A percentile compares a stretch with the other conserved stretches of the same genome.
Conservation (phyloP, 2,329 filamentous ascomycete genomes). For the Penicillium digitatum region DNA sequence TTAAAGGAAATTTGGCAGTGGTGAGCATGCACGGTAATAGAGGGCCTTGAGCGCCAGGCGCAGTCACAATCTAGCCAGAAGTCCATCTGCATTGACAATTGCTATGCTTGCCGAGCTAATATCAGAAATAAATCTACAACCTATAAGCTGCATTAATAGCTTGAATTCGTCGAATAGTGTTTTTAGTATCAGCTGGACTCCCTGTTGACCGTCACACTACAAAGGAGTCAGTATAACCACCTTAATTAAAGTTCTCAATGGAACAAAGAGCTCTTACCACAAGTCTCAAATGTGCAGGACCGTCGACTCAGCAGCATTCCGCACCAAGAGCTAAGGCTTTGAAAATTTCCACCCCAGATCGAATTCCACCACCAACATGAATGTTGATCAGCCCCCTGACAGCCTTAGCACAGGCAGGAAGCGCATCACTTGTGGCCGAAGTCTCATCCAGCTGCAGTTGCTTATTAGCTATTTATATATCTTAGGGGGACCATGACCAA, state of each 20-base stretch:
- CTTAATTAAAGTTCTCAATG: background rate
- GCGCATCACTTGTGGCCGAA: slow-evolving; percentile 36
- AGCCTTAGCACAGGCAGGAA: slow-evolving; percentile 28
- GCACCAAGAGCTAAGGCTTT: slow-evolving; percentile 38
- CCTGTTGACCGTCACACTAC: slow-evolving; percentile 31
- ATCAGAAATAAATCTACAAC: slow-evolving; percentile 26
- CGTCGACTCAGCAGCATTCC: slow-evolving; percentile 32
- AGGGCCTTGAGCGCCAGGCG: background rate
- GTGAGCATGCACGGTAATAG: slow-evolving; percentile 4
- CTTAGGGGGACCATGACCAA: background rate
- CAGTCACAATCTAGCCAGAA: background rate
- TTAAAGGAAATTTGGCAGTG: slow-evolving; percentile 18
- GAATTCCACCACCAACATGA: slow-evolving; percentile 35
- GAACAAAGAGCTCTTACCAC: slow-evolving; percentile 24
- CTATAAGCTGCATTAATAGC: slow-evolving; percentile 29
- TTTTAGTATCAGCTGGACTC: slow-evolving; percentile 30
- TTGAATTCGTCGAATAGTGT: slow-evolving; percentile 34
- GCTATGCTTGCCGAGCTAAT: slow-evolving; percentile 21
- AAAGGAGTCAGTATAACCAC: slow-evolving; percentile 4
- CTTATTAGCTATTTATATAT: background rate
- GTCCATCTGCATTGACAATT: slow-evolving; percentile 17
- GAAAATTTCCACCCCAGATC: slow-evolving; percentile 36
- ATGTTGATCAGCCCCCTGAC: slow-evolving; percentile 32
- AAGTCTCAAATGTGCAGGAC: slow-evolving; percentile 35
- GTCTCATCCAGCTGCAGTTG: slow-evolving; percentile 30